Conservation (phyloP, 1,139 yeast genomes). For the Hansenula lynferdii region DNA sequence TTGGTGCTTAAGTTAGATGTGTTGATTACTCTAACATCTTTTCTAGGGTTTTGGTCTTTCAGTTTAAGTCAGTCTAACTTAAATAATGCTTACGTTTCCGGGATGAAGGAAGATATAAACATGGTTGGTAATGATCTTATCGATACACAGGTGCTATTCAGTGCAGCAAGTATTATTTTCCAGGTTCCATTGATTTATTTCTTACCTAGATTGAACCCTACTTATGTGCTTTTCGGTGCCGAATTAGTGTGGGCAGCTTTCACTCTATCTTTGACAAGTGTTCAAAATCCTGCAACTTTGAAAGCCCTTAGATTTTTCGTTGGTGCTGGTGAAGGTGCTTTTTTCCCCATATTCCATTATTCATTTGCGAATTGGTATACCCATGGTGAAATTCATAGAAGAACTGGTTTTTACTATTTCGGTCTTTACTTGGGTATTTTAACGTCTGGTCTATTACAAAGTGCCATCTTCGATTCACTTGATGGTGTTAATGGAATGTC, state of each 20-base stretch:
- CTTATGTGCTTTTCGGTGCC: conserved; percentile 41
- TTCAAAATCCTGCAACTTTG: conserved; percentile 34
- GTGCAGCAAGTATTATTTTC: conserved; percentile 51
- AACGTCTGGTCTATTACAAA: conserved; percentile 60
- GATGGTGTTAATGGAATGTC: conserved; percentile 44
- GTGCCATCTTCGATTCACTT: conserved; percentile 45
- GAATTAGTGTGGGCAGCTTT: conserved; percentile 53
- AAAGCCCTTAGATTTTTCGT: conserved; percentile 49
- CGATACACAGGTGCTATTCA: conserved; percentile 51
- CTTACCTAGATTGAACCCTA: conserved; percentile 36
- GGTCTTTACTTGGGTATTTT: conserved; percentile 57
- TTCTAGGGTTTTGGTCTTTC: conserved; percentile 13
- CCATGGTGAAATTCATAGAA: conserved; percentile 51
- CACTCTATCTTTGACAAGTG: conserved; percentile 40
- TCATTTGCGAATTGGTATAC: conserved; percentile 61
- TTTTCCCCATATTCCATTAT: conserved; percentile 58
- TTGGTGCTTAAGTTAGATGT: conserved; percentile 50
- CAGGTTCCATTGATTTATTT: conserved; percentile 32
- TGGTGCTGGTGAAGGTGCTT: conserved; percentile 59
- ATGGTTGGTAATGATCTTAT: conserved; percentile 62
- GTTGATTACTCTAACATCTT: conserved; percentile 46
- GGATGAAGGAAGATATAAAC: conserved; percentile 49
- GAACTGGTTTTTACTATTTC: conserved; percentile 56
- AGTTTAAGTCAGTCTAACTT: neutral
- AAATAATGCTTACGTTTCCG: conserved; percentile 53